These are phyloP conservation scores for Vigna hirtella DNA, from an alignment of 306 rosid genomes.

Conservation along the genomic window DNA sequence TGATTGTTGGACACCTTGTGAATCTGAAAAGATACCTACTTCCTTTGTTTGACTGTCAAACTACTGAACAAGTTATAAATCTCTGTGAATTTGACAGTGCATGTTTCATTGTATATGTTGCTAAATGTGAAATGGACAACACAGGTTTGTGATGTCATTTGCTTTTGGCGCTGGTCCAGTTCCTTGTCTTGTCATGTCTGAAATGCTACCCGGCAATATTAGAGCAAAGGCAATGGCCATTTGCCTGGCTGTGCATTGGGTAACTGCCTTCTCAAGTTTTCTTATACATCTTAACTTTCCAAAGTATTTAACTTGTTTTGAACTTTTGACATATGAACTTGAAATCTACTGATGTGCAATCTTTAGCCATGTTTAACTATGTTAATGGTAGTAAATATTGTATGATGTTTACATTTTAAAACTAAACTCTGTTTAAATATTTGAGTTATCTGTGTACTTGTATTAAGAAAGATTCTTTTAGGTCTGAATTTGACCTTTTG, in stretches of 20 bases:
- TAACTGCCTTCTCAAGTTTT: slow-evolving; percentile 46
- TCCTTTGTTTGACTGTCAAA: slow-evolving; percentile 33
- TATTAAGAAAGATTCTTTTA: slow-evolving; percentile 7
- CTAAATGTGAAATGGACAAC: slow-evolving; percentile 42
- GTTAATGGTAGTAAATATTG: not conserved
- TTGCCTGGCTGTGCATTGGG: slow-evolving; percentile 92
- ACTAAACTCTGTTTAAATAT: slow-evolving; percentile 3
- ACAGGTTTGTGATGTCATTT: slow-evolving; percentile 76
- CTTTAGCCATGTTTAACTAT: not conserved
- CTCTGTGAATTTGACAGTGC: slow-evolving; percentile 23
- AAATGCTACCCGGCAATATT: slow-evolving; percentile 70
- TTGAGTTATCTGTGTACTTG: not conserved
- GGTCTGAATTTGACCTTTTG: not conserved
- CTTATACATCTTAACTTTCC: not conserved
- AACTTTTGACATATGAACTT: not conserved
- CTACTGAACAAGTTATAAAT: slow-evolving; percentile 9
- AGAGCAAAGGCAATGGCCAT: slow-evolving; percentile 90
- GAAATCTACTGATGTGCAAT: slow-evolving; percentile 5
- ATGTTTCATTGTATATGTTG: slow-evolving; percentile 23
- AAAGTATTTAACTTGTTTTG: slow-evolving; percentile 8
- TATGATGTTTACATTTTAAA: not conserved
- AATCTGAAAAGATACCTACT: slow-evolving; percentile 7
- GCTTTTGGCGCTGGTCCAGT: slow-evolving; percentile 86
- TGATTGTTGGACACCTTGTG: slow-evolving; percentile 27
- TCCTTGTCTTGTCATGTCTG: slow-evolving; percentile 85